phyloP scores from a whole-genome alignment of 352 stramenopile genomes.

The Phytophthora lateralis region DNA sequence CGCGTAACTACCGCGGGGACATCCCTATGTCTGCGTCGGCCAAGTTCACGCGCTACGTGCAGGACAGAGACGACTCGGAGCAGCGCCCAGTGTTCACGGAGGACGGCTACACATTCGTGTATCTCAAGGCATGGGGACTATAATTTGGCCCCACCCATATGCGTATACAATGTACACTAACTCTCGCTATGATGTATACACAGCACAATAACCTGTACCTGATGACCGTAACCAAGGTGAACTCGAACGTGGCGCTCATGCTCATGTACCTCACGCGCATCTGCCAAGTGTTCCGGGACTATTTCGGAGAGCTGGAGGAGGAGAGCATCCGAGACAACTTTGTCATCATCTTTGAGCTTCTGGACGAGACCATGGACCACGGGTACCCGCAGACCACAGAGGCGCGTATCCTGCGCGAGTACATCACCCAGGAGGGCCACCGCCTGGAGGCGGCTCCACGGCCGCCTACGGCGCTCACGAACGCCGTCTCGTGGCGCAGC shows the following conservation, averaged over 20 bases:
- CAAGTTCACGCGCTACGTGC: slow-evolving; percentile 92
- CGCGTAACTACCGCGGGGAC: slow-evolving; percentile 98
- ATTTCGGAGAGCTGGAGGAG: slow-evolving; percentile 99
- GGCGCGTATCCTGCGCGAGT: slow-evolving; percentile 90
- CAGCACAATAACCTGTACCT: slow-evolving; percentile 99
- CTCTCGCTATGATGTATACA: slow-evolving; percentile 1
- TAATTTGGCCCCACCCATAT: not conserved
- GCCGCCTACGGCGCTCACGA: slow-evolving; percentile 96
- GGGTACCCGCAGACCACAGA: slow-evolving; percentile 97
- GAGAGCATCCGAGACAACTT: slow-evolving; percentile 99
- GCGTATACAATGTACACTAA: slow-evolving; percentile 22
- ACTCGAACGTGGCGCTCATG: slow-evolving; percentile 98
- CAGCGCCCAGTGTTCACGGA: slow-evolving; percentile 94
- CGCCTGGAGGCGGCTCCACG: slow-evolving; percentile 92
- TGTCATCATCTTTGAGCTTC: slow-evolving; percentile 99
- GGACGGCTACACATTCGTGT: slow-evolving; percentile 94
- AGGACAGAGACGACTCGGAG: slow-evolving; percentile 95
- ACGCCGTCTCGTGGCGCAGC: slow-evolving; percentile 98
- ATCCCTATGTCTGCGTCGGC: slow-evolving; percentile 94
- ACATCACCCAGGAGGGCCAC: slow-evolving; percentile 98
- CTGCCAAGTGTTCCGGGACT: slow-evolving; percentile 98
- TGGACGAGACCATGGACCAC: slow-evolving; percentile 99
- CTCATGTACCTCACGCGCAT: slow-evolving; percentile 94
- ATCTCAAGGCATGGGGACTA: slow-evolving; percentile 83
- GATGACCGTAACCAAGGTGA: slow-evolving; percentile 98